Base-by-base conservation (phyloP, 2,329 filamentous ascomycete species). In the Coniochaeta prunicola region DNA sequence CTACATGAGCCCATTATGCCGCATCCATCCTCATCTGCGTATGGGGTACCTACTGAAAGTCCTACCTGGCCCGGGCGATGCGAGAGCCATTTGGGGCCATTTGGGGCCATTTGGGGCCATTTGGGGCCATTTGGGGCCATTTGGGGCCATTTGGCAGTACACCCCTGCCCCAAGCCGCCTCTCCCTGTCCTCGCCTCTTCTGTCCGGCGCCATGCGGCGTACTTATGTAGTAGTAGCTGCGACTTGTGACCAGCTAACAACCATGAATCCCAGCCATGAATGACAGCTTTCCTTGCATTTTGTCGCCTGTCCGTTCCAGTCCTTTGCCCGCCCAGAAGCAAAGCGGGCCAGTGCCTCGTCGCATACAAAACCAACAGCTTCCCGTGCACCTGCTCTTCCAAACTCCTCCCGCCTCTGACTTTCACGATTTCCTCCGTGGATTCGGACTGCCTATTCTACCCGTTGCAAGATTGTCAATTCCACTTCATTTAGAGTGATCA, bases 111-210 rank as follows among this genome's bases (percentile, higher is more conserved):
- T 34, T 34, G 36, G 17, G n/a, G n/a, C n/a, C n/a, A n/a, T n/a
- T n/a, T n/a, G n/a, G n/a, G n/a, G n/a, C 40, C 40, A 26, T 45
- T 45, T 45, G 40, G 19, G 13, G 19, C 40, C 40, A 26, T 45
- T 45, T 45, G 40, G 19, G 13, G 19, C 33, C 38, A 42, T 42
- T 42, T 42, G n/a, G 24, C 40, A n/a, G 36, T 38, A 17, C 40
- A 50, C 45, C 45, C 45, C 45, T 50, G 45, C 45, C 15, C n/a
- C 30, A 26, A 12, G 45, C 45, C 45, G 45, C 15, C 15, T 30
- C 45, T 50, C 45, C 45, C 45, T 50, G 45, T 50, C 45, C 21
- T 50, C 45, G 45, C 45, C 45, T 50, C 45, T 50, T 50, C 15
- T 50, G 24, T 50, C 12, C 45, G 24, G 45, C 45, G 45, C 45